These are phyloP conservation scores for Penicillium italicum DNA, from an alignment of 2,329 filamentous ascomycete species.

Conservation along the genomic window DNA sequence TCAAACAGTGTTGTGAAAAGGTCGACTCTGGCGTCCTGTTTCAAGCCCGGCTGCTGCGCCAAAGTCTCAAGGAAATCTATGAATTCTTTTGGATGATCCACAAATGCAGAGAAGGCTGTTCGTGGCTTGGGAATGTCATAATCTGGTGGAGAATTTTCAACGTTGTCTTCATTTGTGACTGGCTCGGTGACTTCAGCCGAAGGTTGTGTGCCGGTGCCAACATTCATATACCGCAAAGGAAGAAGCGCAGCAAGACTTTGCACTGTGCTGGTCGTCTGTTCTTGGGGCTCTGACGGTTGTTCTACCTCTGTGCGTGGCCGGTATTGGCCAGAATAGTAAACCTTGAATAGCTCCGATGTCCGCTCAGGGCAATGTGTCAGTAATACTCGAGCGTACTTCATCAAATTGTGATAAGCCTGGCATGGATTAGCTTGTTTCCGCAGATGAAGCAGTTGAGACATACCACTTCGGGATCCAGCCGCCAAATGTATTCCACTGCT, in stretches of 20 bases:
- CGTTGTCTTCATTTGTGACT: slow-evolving; percentile 22
- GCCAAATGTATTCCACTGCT: slow-evolving; percentile 87
- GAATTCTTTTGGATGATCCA: slow-evolving; percentile 89
- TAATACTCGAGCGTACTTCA: slow-evolving; percentile 91
- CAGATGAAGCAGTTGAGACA: slow-evolving; percentile 30
- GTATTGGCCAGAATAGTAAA: slow-evolving; percentile 89
- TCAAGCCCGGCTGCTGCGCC: slow-evolving; percentile 66
- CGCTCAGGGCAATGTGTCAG: slow-evolving; percentile 80
- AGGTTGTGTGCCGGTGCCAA: slow-evolving; percentile 47
- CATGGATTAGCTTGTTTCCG: slow-evolving; percentile 30
- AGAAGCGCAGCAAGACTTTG: slow-evolving; percentile 82
- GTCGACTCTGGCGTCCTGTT: slow-evolving; percentile 72
- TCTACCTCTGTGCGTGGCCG: slow-evolving; percentile 64
- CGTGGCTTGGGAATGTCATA: slow-evolving; percentile 81
- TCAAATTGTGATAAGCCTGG: slow-evolving; percentile 79
- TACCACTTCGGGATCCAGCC: slow-evolving; percentile 72
- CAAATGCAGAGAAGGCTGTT: slow-evolving; percentile 91
- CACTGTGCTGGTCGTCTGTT: slow-evolving; percentile 65
- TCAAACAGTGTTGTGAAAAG: slow-evolving; percentile 94
- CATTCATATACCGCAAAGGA: slow-evolving; percentile 79
- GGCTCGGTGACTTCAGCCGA: slow-evolving; percentile 28
- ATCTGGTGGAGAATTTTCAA: slow-evolving; percentile 46
- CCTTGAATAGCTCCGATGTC: slow-evolving; percentile 83
- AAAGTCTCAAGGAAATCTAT: slow-evolving; percentile 90
- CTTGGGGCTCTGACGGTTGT: slow-evolving; percentile 46